phyloP scores from a whole-genome alignment of 192 early-diverging fungal species.

The Pilobolus umbonatus region DNA sequence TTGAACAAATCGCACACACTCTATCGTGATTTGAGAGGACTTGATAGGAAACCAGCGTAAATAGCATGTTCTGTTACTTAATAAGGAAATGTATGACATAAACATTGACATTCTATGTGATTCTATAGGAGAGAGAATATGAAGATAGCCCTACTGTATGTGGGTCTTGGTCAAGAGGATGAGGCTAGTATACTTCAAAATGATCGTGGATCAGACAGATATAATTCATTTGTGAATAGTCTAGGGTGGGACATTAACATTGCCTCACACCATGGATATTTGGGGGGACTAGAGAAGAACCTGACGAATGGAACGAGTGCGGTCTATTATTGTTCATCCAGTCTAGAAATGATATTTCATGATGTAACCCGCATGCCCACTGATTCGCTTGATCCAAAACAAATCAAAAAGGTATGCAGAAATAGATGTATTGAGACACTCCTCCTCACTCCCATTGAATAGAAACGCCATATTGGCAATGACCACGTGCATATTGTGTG shows the following conservation, averaged over 20 bases:
- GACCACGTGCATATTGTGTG: constrained; percentile 98
- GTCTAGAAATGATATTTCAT: constrained; percentile 88
- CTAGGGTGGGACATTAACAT: constrained; percentile 94
- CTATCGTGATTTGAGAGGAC: constrained; percentile 66
- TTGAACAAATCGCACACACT: constrained; percentile 62
- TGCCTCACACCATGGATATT: constrained; percentile 75
- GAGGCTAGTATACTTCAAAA: constrained; percentile 85
- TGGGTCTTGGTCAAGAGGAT: constrained; percentile 86
- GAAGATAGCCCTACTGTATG: constrained; percentile 91
- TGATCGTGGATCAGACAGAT: constrained; percentile 60
- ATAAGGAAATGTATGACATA: neutral
- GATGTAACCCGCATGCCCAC: constrained; percentile 86
- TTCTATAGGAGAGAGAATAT: constrained; percentile 70
- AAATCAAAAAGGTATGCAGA: constrained; percentile 80
- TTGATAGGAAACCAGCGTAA: constrained; percentile 78
- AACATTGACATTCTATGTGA: constrained; percentile 1
- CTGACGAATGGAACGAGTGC: constrained; percentile 69
- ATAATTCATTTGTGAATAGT: constrained; percentile 80
- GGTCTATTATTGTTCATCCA: constrained; percentile 82
- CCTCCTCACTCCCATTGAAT: neutral
- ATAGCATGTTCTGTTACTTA: constrained; percentile 5
- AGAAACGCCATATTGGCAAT: constrained; percentile 99
- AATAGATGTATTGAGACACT: too few relatives aligned
- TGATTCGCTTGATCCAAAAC: constrained; percentile 73
- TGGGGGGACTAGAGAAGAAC: constrained; percentile 82